phyloP scores from a whole-genome alignment of 305 asterid genomes.

The Solanum chacoense region DNA sequence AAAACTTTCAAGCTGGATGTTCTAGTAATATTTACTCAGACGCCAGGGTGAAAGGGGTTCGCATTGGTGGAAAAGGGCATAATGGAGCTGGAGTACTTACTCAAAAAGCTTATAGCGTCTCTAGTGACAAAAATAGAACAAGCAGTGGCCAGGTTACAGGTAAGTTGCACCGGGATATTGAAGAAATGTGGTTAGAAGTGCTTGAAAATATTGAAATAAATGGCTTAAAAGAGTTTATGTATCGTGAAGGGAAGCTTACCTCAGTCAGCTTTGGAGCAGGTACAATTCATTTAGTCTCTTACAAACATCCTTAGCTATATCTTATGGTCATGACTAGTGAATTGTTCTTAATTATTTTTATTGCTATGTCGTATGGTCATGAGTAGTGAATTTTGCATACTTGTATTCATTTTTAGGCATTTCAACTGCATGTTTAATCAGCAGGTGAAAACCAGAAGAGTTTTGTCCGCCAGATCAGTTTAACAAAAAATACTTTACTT shows the following conservation, averaged over 20 bases:
- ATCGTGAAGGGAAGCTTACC: slow-evolving; percentile 75
- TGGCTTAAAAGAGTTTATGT: slow-evolving; percentile 67
- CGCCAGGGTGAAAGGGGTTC: slow-evolving; percentile 26
- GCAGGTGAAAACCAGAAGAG: background rate
- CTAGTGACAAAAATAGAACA: slow-evolving; percentile 23
- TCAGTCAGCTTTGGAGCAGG: slow-evolving; percentile 82
- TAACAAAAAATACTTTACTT: background rate
- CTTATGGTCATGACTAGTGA: background rate
- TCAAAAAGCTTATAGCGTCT: slow-evolving; percentile 19
- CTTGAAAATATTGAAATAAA: slow-evolving; percentile 53
- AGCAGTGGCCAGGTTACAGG: slow-evolving; percentile 19
- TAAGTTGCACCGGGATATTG: slow-evolving; percentile 28
- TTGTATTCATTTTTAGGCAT: background rate
- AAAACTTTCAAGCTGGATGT: slow-evolving; percentile 33
- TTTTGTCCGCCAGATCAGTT: background rate
- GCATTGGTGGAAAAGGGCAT: slow-evolving; percentile 17
- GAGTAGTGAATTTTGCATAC: background rate
- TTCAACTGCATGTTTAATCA: background rate
- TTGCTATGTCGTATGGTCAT: background rate
- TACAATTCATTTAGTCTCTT: slow-evolving; percentile 16
- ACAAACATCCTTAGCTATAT: background rate
- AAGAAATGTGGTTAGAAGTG: slow-evolving; percentile 78
- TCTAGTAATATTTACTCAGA: slow-evolving; percentile 24
- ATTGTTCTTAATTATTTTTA: background rate
- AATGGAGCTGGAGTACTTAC: slow-evolving; percentile 19